Conservation (phyloP, 2,329 filamentous ascomycete species). For the Didymella sp. region DNA sequence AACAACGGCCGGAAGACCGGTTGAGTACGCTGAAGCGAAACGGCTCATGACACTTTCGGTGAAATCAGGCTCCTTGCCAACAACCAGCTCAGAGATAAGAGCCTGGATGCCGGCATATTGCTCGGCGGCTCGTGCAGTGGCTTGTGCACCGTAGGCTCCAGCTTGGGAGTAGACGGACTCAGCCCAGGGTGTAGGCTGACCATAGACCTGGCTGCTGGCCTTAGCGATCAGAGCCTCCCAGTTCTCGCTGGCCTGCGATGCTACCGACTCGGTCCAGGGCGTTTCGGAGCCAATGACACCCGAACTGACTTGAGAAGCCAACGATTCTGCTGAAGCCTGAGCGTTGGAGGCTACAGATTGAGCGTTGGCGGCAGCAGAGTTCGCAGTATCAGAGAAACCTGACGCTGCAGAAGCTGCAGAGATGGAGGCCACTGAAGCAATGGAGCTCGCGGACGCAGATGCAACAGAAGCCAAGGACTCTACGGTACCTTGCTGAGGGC, state of each 20-base stretch:
- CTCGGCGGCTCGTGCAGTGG: conserved; percentile 64
- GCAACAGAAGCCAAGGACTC: conserved; percentile 46
- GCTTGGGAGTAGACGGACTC: conserved; percentile 60
- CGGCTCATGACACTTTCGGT: conserved; percentile 80
- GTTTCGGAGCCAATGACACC: conserved; percentile 57
- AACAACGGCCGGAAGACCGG: conserved; percentile 64
- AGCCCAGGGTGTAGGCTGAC: conserved; percentile 63
- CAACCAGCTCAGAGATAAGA: conserved; percentile 77
- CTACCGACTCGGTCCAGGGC: conserved; percentile 61
- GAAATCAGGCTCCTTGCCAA: conserved; percentile 79
- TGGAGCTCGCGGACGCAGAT: conserved; percentile 50
- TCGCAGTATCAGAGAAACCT: conserved; percentile 38
- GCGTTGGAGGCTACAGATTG: conserved; percentile 54
- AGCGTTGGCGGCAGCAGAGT: conserved; percentile 52
- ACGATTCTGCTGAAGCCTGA: conserved; percentile 56
- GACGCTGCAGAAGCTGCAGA: conserved; percentile 61
- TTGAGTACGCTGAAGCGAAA: conserved; percentile 74
- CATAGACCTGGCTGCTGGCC: conserved; percentile 74
- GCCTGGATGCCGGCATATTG: conserved; percentile 75
- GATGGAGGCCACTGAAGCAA: conserved; percentile 53
- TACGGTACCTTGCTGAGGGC: conserved; percentile 48
- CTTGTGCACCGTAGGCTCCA: conserved; percentile 66
- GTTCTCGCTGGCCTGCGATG: conserved; percentile 64
- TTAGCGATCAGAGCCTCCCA: conserved; percentile 70
- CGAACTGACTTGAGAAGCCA: conserved; percentile 56